Percentiles rank a stretch among this genome's conserved stretches.
These are phyloP conservation scores for Syzygium aromaticum DNA, from an alignment of 345 rosid species.

Conservation along the genomic window DNA sequence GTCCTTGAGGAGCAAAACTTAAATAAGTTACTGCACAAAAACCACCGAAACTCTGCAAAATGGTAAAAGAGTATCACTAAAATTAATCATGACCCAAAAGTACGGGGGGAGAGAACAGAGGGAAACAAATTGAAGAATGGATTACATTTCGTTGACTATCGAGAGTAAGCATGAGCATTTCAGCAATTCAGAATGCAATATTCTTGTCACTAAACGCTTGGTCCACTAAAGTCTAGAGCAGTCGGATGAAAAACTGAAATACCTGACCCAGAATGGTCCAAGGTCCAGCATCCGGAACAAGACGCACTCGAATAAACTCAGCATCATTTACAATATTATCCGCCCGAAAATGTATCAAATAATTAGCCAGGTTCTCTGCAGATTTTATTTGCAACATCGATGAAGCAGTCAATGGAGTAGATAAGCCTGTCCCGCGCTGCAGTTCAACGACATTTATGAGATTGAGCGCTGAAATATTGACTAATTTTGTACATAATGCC, in stretches of 20 bases:
- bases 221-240: neutral
- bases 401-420: conserved; percentile 74
- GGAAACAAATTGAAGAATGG: neutral
- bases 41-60: conserved; percentile 83
- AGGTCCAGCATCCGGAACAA: conserved; percentile 75
- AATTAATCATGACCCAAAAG: neutral
- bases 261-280: conserved; percentile 95
- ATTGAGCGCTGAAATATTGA: neutral
- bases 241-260: neutral
- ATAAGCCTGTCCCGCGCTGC: conserved; percentile 97
- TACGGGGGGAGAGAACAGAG: neutral
- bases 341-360: conserved; percentile 70
- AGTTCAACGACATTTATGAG: conserved; percentile 7
- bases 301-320: conserved; percentile 66
- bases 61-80: neutral
- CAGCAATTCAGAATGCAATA: neutral
- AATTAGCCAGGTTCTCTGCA: conserved; percentile 48
- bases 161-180: neutral
- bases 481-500: neutral
- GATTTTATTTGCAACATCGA: conserved; percentile 77
- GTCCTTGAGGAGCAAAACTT: conserved; percentile 86
- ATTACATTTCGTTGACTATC: neutral
- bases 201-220: neutral
- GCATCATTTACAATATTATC: conserved; percentile 87
- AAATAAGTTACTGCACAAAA: conserved; percentile 86